These are phyloP conservation scores for Quercus engelmannii DNA, from an alignment of 306 rosid genomes.

Conservation along the genomic window DNA sequence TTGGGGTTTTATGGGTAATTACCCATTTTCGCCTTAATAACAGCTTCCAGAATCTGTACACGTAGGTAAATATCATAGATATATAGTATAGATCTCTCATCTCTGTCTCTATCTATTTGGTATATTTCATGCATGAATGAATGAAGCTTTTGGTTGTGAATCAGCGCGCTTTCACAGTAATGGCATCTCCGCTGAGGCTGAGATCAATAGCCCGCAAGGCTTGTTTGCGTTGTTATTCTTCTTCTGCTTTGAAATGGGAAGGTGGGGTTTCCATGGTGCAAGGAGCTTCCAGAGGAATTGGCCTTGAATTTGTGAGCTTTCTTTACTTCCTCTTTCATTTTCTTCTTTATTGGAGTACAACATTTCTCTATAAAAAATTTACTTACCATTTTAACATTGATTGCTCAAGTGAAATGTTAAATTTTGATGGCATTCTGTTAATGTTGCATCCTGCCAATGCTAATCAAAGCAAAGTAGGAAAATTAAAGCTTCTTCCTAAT, in stretches of 20 bases:
- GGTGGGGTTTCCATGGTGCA: conserved; percentile 47
- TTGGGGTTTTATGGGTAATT: too few relatives aligned
- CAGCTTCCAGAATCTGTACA: too few relatives aligned
- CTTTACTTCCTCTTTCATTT: neutral
- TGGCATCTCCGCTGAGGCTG: conserved; percentile 29
- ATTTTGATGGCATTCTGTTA: neutral
- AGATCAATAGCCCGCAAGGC: conserved; percentile 23
- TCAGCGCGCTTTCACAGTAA: conserved; percentile 4
- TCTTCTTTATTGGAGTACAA: neutral
- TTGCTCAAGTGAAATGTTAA: neutral
- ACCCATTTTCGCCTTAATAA: too few relatives aligned
- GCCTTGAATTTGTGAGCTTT: conserved; percentile 48
- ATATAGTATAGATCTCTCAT: too few relatives aligned
- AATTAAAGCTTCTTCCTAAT: too few relatives aligned
- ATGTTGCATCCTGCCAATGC: too few relatives aligned
- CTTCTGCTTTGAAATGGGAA: conserved; percentile 19
- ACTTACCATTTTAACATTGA: neutral
- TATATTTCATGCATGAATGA: neutral
- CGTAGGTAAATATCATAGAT: too few relatives aligned
- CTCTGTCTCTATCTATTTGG: too few relatives aligned
- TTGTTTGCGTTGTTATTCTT: conserved; percentile 21
- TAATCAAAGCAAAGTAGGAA: too few relatives aligned
- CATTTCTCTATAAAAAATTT: neutral
- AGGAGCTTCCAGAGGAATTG: conserved; percentile 65
- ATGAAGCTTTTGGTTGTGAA: neutral